Percentiles rank a stretch among this genome's conserved stretches.
phyloP scores from a whole-genome alignment of 352 stramenopile species.

The Pythium apleroticum region DNA sequence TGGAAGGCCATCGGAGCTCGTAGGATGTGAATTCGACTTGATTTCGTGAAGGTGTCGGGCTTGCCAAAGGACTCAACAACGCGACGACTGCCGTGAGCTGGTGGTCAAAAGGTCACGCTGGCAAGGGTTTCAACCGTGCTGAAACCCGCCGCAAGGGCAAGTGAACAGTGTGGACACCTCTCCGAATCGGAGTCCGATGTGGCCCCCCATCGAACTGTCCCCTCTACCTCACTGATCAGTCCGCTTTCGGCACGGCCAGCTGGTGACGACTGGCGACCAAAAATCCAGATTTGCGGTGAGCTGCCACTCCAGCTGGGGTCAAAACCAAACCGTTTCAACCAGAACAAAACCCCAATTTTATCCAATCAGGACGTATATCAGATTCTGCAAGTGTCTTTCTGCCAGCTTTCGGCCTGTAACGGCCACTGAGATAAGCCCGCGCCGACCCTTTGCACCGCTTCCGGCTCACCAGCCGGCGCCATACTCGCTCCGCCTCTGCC shows the following conservation, averaged over 20 bases:
- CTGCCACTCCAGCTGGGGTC: neutral
- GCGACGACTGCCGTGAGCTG: neutral
- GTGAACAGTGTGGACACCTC: too few relatives aligned
- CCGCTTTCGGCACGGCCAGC: neutral
- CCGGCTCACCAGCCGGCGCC: neutral
- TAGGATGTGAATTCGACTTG: neutral
- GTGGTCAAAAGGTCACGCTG: neutral
- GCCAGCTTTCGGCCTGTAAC: neutral
- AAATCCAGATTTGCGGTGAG: neutral
- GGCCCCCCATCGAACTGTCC: too few relatives aligned
- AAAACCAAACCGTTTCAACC: neutral
- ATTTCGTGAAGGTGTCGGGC: neutral
- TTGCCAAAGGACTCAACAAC: too few relatives aligned
- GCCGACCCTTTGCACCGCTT: neutral
- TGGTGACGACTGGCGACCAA: neutral
- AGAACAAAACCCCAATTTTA: neutral
- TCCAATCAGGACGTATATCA: neutral
- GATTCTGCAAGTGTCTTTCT: neutral
- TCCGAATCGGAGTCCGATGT: too few relatives aligned
- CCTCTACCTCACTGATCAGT: neutral
- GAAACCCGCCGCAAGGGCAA: neutral
- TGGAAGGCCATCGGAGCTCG: too few relatives aligned
- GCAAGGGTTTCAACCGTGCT: neutral
- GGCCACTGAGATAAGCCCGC: neutral
- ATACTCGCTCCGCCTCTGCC: neutral